Conservation (phyloP, 192 early-diverging fungal species). For the Podila verticillata region DNA sequence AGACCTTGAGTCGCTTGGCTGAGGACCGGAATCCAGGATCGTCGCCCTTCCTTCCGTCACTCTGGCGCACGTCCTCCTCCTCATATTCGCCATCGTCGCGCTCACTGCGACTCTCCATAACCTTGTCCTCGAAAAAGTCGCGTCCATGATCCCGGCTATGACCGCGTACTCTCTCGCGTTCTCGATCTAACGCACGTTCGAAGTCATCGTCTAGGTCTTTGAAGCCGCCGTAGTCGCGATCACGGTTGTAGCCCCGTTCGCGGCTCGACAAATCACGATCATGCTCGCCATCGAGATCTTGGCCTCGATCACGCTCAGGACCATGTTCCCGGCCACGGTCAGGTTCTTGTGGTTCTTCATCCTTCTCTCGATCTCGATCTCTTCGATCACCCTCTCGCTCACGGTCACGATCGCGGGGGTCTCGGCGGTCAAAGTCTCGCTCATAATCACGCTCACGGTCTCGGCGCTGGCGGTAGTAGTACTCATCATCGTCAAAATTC, state of each 20-base stretch:
- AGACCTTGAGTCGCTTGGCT: conserved; percentile 37
- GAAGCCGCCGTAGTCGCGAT: conserved; percentile 2
- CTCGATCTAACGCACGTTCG: neutral
- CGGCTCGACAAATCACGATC: too few species aligned
- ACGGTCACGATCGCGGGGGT: neutral
- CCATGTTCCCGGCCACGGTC: too few species aligned
- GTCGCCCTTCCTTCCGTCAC: conserved; percentile 1
- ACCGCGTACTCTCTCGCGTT: conserved; percentile 8
- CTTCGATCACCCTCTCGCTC: neutral
- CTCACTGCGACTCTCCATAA: neutral
- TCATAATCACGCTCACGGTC: conserved; percentile 14
- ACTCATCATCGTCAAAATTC: conserved; percentile 36
- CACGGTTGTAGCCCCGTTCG: neutral
- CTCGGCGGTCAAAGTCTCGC: neutral
- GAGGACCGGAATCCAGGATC: conserved; percentile 11
- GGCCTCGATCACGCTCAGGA: neutral
- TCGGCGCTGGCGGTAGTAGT: conserved; percentile 29
- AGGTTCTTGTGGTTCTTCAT: neutral
- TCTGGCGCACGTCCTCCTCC: conserved; percentile 7
- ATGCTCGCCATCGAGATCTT: neutral
- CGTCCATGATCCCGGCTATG: conserved; percentile 6
- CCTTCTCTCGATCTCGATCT: neutral
- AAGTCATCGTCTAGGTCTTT: conserved; percentile 9
- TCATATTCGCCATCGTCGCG: conserved; percentile 10
- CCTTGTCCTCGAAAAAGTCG: neutral